These are phyloP conservation scores for Leucosporidium scottii DNA, from an alignment of 768 basidiomycete genomes.

Conservation along the genomic window DNA sequence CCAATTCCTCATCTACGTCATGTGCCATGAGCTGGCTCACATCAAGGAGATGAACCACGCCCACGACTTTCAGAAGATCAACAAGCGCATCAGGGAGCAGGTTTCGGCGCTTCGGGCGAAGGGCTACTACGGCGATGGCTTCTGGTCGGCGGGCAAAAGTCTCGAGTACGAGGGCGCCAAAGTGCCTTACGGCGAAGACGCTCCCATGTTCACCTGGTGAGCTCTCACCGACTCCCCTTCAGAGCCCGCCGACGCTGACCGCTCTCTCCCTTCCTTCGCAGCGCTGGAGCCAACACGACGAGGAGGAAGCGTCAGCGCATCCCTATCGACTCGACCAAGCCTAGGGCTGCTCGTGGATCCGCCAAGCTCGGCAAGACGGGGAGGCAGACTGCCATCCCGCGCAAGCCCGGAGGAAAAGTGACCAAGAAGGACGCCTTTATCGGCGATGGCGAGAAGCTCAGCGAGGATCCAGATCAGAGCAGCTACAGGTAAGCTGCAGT, in stretches of 20 bases:
- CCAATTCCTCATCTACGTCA: slow-evolving; percentile 25
- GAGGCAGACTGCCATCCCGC: slow-evolving; percentile 19
- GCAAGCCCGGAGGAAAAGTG: slow-evolving; percentile 26
- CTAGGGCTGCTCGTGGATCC: not conserved
- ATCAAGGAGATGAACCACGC: slow-evolving; percentile 21
- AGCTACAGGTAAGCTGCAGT: slow-evolving; percentile 6
- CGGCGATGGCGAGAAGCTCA: slow-evolving; percentile 11
- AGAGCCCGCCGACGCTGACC: no score
- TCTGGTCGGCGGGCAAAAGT: slow-evolving; percentile 15
- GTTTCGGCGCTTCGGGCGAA: not conserved
- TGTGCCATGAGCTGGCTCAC: slow-evolving; percentile 24
- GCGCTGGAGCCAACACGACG: slow-evolving; percentile 8
- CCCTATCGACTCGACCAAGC: not conserved
- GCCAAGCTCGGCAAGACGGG: slow-evolving; percentile 22
- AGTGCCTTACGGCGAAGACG: not conserved
- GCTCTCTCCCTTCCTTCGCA: not conserved
- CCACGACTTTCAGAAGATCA: slow-evolving; percentile 11
- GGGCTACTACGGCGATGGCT: slow-evolving; percentile 28
- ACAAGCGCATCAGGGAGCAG: slow-evolving; percentile 14
- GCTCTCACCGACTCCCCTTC: not conserved
- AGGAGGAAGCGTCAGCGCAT: not conserved
- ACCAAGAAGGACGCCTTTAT: slow-evolving; percentile 13
- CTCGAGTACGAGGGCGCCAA: not conserved
- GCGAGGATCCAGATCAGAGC: slow-evolving; percentile 15
- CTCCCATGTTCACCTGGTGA: slow-evolving; percentile 9